Base-by-base conservation (phyloP, 1,284 basidiomycete genomes). In the Cryptococcus sp. region DNA sequence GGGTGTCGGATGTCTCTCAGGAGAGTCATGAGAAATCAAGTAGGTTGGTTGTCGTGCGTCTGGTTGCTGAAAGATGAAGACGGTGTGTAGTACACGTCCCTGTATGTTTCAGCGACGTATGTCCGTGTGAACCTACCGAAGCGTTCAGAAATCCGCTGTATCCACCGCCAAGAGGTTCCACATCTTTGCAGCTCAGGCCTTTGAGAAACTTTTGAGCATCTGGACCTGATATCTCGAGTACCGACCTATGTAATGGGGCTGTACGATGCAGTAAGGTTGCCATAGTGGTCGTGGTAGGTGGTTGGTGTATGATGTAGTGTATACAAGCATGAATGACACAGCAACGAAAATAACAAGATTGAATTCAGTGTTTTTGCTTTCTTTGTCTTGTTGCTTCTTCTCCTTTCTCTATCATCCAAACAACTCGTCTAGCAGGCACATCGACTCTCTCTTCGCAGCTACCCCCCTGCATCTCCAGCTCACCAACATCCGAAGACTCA, bases 21-120 rank as follows among this genome's bases (percentile, higher is more conserved):
- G 39, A 82, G 84, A 44, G 76, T 81, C 61, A 82, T 80, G 27
- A 81, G 84, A 47, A 77, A 79, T 62, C 67, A 81, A 40, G 81
- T 80, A 68, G 81, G 81, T 42, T 11, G 49, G 57, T n/a, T 45
- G 38, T 5, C 41, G 60, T 25, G 48, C 54, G 27, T 20, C 54
- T 22, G 41, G 50, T 15, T 50, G 39, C 10, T 88, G 87, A 75
- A 93, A 90, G 57, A 95, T 82, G 77, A 98, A 93, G 44, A 88
- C 81, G 75, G 97, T 93, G 71, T 93, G 88, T 39, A 97, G 81
- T 31, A 97, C 87, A 70, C 94, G 85, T 45, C 96, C 96, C 89
- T 96, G 7, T 13, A 35, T 35, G 31, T 35, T 10, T 35, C 13
- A 35, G 74, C 10, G 23, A 23, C 13, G n/a, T 47, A 50, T 55